phyloP scores from a whole-genome alignment of 108 stramenopile species.

The Stephanodiscus minutulus region DNA sequence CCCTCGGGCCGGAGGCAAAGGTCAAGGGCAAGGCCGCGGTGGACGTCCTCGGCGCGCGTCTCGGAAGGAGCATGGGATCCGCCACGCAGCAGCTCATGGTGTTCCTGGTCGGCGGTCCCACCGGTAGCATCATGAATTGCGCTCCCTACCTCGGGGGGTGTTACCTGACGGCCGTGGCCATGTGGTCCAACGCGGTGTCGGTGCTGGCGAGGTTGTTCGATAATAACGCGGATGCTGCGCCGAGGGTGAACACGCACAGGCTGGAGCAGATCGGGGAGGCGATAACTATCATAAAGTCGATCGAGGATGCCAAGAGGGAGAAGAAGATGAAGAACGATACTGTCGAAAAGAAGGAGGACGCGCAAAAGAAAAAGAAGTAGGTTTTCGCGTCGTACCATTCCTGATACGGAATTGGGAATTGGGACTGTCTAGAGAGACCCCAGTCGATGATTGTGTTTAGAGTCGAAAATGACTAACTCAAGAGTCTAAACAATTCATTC shows the following conservation, averaged over 20 bases:
- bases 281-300: constrained; percentile 41
- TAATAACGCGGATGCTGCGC: constrained; percentile 11
- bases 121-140: constrained; percentile 50
- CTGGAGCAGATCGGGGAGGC: constrained; percentile 42
- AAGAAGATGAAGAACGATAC: constrained; percentile 23
- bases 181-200: constrained; percentile 50
- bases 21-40: constrained; percentile 54
- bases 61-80: constrained; percentile 48
- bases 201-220: constrained; percentile 47
- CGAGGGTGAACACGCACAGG: constrained; percentile 39
- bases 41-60: constrained; percentile 52
- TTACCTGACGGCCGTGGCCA: constrained; percentile 31
- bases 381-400: not conserved
- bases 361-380: not conserved
- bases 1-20: constrained; percentile 51
- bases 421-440: not conserved
- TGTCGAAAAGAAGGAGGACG: constrained; percentile 5
- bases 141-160: constrained; percentile 44
- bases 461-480: not conserved
- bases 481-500: no score
- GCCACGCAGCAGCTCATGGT: constrained; percentile 51
- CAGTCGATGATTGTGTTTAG: not conserved
- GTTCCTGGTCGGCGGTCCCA: constrained; percentile 36
- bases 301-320: constrained; percentile 49
- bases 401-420: not conserved